Base-by-base conservation (phyloP, 2,329 filamentous ascomycete genomes). In the Aspergillus sp. region DNA sequence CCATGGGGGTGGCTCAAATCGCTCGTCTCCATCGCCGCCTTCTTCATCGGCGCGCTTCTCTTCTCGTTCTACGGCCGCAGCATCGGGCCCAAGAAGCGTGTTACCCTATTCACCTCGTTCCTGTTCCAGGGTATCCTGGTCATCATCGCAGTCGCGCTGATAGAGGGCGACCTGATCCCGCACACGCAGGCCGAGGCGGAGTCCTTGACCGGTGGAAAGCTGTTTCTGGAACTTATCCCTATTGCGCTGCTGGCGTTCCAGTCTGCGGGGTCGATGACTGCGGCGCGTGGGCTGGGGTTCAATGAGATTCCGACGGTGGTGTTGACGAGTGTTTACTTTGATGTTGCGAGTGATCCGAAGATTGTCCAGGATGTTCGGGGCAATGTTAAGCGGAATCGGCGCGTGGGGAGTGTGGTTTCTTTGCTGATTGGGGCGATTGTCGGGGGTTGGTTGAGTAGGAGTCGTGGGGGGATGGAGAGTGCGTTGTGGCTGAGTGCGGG, bases 231-330 rank as follows among this genome's bases (percentile, higher is more conserved):
- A 53, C 64, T 79, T 18, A 75, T 78, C 30, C 75, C 77, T 1
- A 72, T 80, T 38, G 71, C 69, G 3, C 62, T 79, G 1, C 61
- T 80, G 36, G 74, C 77, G 4, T 79, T 79, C 66, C 76, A 79
- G 60, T 76, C 74, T 4, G 75, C 76, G 1, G 77, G 77, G 0
- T 74, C 74, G 12, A 77, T 79, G 59, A 71, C 75, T 3, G 72
- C 75, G 17, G 78, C 73, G 54, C 72, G 77, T 2, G 66, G 73
- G 5, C 68, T 80, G 22, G 68, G 71, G 0, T 74, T 74, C 60
- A 74, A 75, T 48, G 77, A 79, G 63, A 73, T 80, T 41, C 77
- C 77, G 13, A 78, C 76, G 8, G 76, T 78, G 15, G 77, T 79
- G 5, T 62, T 80, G 61, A 80, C 77, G 11, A 78, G 76, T 43